Conservation (phyloP, 2,329 filamentous ascomycete species). For the Leptographium lundbergii region DNA sequence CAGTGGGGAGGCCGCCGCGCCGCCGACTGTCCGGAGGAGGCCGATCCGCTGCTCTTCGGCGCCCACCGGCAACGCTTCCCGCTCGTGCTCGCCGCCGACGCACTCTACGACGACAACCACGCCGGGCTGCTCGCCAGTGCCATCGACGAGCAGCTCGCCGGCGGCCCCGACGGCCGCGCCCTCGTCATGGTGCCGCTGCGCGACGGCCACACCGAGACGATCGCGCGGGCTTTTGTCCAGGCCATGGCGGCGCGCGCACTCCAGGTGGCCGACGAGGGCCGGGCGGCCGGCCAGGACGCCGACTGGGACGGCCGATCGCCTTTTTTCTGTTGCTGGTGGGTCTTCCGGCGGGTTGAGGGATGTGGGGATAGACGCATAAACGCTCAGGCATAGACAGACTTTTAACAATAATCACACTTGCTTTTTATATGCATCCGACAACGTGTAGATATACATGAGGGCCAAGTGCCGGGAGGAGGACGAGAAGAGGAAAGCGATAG, state of each 20-base stretch:
- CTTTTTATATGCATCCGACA: too few species aligned
- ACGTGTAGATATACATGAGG: too few species aligned
- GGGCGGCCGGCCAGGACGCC: slow-evolving; percentile 50
- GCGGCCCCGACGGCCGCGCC: slow-evolving; percentile 23
- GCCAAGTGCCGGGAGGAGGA: too few species aligned
- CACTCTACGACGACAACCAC: slow-evolving; percentile 77
- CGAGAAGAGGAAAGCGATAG: too few species aligned
- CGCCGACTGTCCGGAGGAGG: slow-evolving; percentile 22
- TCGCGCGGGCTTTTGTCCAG: slow-evolving; percentile 50
- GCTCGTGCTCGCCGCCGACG: slow-evolving; percentile 74
- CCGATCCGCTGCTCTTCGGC: slow-evolving; percentile 30
- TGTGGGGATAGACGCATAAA: not conserved
- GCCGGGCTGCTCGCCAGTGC: slow-evolving; percentile 60
- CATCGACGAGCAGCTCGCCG: slow-evolving; percentile 59
- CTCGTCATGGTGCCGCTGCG: slow-evolving; percentile 73
- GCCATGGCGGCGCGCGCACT: slow-evolving; percentile 45
- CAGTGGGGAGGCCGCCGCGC: slow-evolving; percentile 46
- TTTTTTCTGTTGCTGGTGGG: slow-evolving; percentile 11
- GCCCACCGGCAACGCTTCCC: slow-evolving; percentile 17
- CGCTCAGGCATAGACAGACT: not conserved
- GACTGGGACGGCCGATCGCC: slow-evolving; percentile 51
- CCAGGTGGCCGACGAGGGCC: slow-evolving; percentile 46
- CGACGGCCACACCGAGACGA: slow-evolving; percentile 47
- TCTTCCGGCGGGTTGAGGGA: slow-evolving; percentile 4
- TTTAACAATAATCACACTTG: too few species aligned